Base-by-base conservation (phyloP, 805 yeast species). In the Pachysolen tannophilus region DNA sequence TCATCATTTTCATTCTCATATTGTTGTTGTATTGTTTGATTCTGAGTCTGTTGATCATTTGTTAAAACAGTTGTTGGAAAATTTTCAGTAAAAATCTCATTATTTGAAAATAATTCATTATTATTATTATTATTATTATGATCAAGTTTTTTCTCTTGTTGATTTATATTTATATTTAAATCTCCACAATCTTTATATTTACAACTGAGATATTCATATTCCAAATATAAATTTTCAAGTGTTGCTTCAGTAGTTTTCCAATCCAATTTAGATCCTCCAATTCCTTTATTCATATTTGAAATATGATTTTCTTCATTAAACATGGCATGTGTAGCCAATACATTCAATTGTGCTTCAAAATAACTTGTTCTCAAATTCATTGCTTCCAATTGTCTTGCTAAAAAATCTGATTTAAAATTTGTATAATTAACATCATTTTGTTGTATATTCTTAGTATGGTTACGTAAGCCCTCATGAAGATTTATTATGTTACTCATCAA, bases 191-290 rank as follows among this genome's bases (percentile, higher is more conserved):
- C 13, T 23, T 23, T 14, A 23, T 23, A 23, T 42, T 43, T 23
- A 11, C 13, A 14, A 23, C 13, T 23, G 13, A 67, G 37, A 35
- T 60, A 63, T 13, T 53, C 49, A 38, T 54, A 67, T 41, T 68
- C 74, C 31, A 61, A 45, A 24, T 55, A 53, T 16, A 68, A 35
- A 39, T 68, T 68, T 15, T 66, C 70, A 29, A 65, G 47, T 3
- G 72, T 67, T 2, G 71, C 66, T 34, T 64, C 67, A 0, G 65
- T 58, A 4, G 70, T 63, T 50, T 61, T 55, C 67, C 67, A 62
- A n/a, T 50, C 48, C 32, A 60, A 62, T 13, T 37, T 34, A 23
- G 46, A 43, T 26, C 48, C 51, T 13, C 36, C 33, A 8, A 43
- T 20, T 4, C 50, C 54, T 29, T 44, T 24, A 42, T 34, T 2